Conservation (phyloP, 371 early-diverging fungal species). For the Apophysomyces ossiformis region DNA sequence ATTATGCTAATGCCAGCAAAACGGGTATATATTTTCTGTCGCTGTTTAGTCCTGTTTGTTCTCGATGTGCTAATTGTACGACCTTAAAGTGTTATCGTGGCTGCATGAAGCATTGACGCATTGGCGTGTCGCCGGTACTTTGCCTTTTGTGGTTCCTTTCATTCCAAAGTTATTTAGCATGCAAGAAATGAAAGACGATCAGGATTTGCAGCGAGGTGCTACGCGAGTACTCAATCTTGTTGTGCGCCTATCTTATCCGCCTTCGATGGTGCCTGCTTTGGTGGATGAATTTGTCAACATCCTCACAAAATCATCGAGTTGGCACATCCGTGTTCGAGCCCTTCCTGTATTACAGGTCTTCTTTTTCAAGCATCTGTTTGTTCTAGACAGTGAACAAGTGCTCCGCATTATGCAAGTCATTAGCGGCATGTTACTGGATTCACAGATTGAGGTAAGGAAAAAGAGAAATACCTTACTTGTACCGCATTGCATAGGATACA, state of each 20-base stretch:
- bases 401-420: conserved; percentile 67
- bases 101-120: conserved; percentile 56
- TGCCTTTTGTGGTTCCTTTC: conserved; percentile 57
- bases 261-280: conserved; percentile 50
- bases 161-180: conserved; percentile 69
- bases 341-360: conserved; percentile 82
- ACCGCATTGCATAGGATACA: neutral
- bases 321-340: conserved; percentile 76
- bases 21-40: conserved; percentile 52
- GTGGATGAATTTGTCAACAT: conserved; percentile 61
- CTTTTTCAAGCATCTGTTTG: conserved; percentile 76
- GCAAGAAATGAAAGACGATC: conserved; percentile 79
- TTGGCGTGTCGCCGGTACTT: conserved; percentile 58
- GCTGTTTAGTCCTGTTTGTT: neutral
- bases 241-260: conserved; percentile 63
- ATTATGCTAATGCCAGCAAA: conserved; percentile 75
- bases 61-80: neutral
- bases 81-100: conserved; percentile 66
- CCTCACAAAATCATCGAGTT: conserved; percentile 61
- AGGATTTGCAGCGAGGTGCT: conserved; percentile 71
- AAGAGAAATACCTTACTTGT: no score
- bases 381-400: conserved; percentile 55
- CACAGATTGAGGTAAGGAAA: conserved; percentile 72
- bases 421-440: conserved; percentile 67
- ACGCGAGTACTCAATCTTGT: conserved; percentile 55